Conservation (phyloP, 2,329 filamentous ascomycete species). For the Xylaria sp. region DNA sequence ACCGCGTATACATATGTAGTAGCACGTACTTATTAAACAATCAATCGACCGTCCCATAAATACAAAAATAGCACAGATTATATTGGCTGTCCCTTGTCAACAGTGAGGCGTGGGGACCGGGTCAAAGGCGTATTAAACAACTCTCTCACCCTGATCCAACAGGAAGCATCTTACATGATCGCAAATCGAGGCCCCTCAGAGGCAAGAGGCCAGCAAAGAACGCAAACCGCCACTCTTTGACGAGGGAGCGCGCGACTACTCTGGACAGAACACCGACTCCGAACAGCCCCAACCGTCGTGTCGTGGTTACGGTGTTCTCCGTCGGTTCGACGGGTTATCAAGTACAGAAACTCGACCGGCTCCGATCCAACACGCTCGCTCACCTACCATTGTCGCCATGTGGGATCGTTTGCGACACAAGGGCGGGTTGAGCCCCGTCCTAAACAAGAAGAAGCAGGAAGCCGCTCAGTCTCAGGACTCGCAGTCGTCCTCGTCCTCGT, state of each 20-base stretch:
- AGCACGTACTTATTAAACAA: background rate
- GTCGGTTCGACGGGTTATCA: background rate
- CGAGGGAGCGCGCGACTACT: background rate
- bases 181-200: background rate
- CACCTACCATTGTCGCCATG: slow-evolving; percentile 26
- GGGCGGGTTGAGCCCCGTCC: slow-evolving; percentile 20
- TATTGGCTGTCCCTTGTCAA: background rate
- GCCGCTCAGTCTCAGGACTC: slow-evolving; percentile 28
- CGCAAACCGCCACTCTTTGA: background rate
- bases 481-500: slow-evolving; percentile 23
- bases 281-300: background rate
- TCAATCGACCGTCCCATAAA: background rate
- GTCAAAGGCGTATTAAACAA: background rate
- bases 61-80: background rate
- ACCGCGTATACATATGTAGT: background rate
- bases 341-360: background rate
- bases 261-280: background rate
- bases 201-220: background rate
- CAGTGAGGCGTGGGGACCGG: background rate
- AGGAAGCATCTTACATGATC: background rate
- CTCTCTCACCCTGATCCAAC: background rate
- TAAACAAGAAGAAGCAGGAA: slow-evolving; percentile 30
- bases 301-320: background rate
- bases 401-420: slow-evolving; percentile 35
- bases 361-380: background rate